A percentile compares a stretch with the other conserved stretches of the same genome.
Evolutionary conservation across 345 rosid species (phyloP).

Genomic region (Geranium brycei): DNA sequence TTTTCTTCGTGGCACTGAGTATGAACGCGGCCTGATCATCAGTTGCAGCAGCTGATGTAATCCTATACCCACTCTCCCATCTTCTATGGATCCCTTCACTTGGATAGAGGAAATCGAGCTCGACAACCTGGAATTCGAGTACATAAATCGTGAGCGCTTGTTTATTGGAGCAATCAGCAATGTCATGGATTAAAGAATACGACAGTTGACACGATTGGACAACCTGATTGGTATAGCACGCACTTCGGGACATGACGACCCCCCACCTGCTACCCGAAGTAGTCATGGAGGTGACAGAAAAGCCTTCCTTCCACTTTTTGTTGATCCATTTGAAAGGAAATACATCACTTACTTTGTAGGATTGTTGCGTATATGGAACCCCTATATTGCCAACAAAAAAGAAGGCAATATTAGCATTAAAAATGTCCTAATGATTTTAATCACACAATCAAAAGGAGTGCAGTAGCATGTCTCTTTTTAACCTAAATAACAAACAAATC

Average conservation of each 20-base stretch:
- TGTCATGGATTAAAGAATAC: not conserved
- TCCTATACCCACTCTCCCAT: constrained; percentile 80
- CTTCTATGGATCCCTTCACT: constrained; percentile 91
- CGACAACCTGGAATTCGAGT: constrained; percentile 53
- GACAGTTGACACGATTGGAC: not conserved
- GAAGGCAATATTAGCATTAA: not conserved
- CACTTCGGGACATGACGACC: constrained; percentile 91
- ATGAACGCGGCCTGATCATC: constrained; percentile 86
- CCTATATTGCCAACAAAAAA: constrained; percentile 1
- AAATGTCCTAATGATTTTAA: not conserved
- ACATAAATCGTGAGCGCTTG: not conserved
- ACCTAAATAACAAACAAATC: too few relatives aligned
- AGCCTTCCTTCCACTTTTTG: constrained; percentile 96
- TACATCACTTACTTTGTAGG: constrained; percentile 85
- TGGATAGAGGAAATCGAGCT: constrained; percentile 93
- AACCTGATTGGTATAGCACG: constrained; percentile 78
- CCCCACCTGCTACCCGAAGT: constrained; percentile 93
- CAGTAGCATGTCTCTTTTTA: not conserved
- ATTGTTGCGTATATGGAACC: constrained; percentile 77
- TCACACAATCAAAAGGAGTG: not conserved
- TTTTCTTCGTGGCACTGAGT: constrained; percentile 67
- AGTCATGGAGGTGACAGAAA: constrained; percentile 84
- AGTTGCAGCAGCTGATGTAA: constrained; percentile 94
- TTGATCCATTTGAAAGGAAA: constrained; percentile 96
- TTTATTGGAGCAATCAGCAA: not conserved